Base-by-base conservation (phyloP, 2,329 filamentous ascomycete species). In the Neonectria magnoliae region DNA sequence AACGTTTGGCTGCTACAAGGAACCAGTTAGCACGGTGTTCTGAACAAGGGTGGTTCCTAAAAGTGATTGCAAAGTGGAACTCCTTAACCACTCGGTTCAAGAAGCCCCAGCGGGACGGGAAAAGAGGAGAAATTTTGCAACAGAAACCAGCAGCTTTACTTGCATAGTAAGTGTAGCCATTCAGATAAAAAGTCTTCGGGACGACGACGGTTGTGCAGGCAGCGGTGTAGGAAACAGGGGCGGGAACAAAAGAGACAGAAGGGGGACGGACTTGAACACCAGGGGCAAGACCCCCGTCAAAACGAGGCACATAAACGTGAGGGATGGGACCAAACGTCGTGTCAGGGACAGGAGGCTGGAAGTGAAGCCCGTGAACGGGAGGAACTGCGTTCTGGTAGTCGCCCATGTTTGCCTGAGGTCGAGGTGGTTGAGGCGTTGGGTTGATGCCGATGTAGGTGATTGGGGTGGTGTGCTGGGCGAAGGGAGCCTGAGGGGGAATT, bases 311-410 rank as follows among this genome's bases (percentile, higher is more conserved):
- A 69, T 88, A 89, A 20, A 82, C 81, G 67, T 90, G 86, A 29
- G 81, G 72, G 62, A 85, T 85, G 2, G 85, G 83, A 4, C 87
- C 88, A 73, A 83, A 81, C 47, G 83, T 84, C 16, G 86, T 88
- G 68, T 88, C 85, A 4, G 86, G 85, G 16, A 87, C 85, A 29
- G 85, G 87, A 1, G 87, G 88, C 71, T 89, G 85, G 71, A 85
- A 89, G 74, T 86, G 83, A 54, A 85, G 74, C 58, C 83, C 84
- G 52, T 72, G 73, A 31, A 78, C 75, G 45, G 81, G 79, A 67
- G 80, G 83, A n/a, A 70, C 73, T n/a, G 77, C 67, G 68, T 82
- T 81, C 65, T 78, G 77, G 69, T 85, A 84, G 62, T 79, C 78
- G 57, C 77, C 78, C 79, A 60, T 74, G 52, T 80, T 81, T 16